Base-by-base conservation (phyloP, 2,329 filamentous ascomycete species). In the Drechslerella dactyloides region DNA sequence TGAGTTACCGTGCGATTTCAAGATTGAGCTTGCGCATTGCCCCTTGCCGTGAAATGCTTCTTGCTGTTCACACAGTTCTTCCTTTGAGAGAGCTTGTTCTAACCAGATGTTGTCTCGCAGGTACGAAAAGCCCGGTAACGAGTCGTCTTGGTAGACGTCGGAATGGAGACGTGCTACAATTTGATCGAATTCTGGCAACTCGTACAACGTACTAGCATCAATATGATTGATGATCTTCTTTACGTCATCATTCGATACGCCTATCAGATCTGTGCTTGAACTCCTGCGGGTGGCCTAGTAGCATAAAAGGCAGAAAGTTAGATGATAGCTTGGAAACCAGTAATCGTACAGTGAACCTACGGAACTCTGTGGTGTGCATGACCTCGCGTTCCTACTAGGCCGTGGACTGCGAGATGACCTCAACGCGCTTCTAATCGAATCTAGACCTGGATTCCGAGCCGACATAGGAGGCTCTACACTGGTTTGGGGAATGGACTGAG, bases 91-190 rank as follows among this genome's bases (percentile, higher is more conserved):
- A 1, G 61, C 21, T 30, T 52, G 33, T 21, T 64, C 61, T 23
- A 57, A 64, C 52, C 52, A 57, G 13, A 57, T 46, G 11, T 50
- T 42, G 7, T 64, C 61, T 13, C 51, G 61, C 11, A 64, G 61
- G 8, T 24, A 17, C 15, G 61, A 57, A 23, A 57, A 64, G 4
- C 10, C n/a, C 42, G 52, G 61, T 30, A 48, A 63, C 13, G 1
- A 27, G 5, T 37, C 33, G 24, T 42, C 50, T 13, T 30, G 7
- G 17, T 61, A 27, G 21, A 19, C 11, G 10, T 48, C 40, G 15
- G 53, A 46, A 2, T 48, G 1, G 33, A 50, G 44, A 7, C 15
- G 30, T 4, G 17, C 21, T n/a, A 63, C 2, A 10, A 61, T 7
- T 17, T n/a, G 48, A 21, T 54, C 13, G 58, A 61, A 51, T 10